Base-by-base conservation (phyloP, 1,139 yeast genomes). In the Suhomyces wounanorum region DNA sequence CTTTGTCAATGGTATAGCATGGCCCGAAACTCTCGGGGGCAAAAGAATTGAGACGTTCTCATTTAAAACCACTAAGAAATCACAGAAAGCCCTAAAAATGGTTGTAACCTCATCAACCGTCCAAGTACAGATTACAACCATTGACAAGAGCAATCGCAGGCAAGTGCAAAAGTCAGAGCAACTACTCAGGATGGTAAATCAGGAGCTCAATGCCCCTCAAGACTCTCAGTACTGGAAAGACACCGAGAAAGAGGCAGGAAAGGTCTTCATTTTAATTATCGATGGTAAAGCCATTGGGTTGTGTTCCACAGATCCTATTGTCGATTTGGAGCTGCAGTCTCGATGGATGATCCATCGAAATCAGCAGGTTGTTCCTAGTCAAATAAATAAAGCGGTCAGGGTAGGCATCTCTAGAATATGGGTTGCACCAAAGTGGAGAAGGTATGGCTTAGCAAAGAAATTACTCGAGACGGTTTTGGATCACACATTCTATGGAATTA, bases 351-450 rank as follows among this genome's bases (percentile, higher is more conserved):
- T 80, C 1, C 61, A 61, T 49, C 54, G 65, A 14, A 66, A 72
- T 2, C 72, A 69, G 55, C 52, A 57, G 40, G 48, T 72, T 13
- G 79, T 80, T 0, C 77, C 78, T 0, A 54, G 60, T 4, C 79
- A 70, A 51, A 57, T 58, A 8, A 65, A 73, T 52, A 51, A 50
- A 10, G 53, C 60, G 31, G 55, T 73, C 2, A 64, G 61, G 42
- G 58, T 81, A 45, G 94, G 94, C 0, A 77, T 87, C 0, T 84
- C 89, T 3, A 65, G 94, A 23, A 82, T 87, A 7, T 86, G 85
- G 76, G 81, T 85, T 0, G 79, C 82, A n/a, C 74, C 74, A 3
- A 68, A 71, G 31, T 81, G 80, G 70, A 67, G 92, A 54, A 64
- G 87, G 26, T 56, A 54, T 6, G 84, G 85, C 0, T 65, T 85